Percentiles rank a stretch among this genome's conserved stretches.
These are phyloP conservation scores for Cocos nucifera DNA, from an alignment of 176 grass and related monocot genomes.

Conservation along the genomic window DNA sequence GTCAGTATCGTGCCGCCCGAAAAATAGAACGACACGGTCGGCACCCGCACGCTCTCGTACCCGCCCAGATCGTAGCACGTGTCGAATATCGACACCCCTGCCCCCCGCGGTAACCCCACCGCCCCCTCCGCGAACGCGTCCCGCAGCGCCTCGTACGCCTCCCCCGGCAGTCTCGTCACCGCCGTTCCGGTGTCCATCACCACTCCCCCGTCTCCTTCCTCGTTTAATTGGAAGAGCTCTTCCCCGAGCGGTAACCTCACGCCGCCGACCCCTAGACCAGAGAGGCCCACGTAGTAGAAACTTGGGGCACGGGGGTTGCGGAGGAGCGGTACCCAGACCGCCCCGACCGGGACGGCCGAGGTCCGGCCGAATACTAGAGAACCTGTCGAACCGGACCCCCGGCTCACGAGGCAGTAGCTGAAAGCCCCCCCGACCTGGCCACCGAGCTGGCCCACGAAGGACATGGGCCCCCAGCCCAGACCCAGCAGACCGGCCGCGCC, in stretches of 20 bases:
- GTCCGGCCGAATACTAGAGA: conserved; percentile 60
- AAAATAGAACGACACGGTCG: conserved; percentile 85
- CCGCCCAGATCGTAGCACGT: conserved; percentile 80
- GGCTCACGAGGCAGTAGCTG: conserved; percentile 81
- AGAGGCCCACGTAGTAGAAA: conserved; percentile 87
- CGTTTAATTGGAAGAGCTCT: conserved; percentile 57
- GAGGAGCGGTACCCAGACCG: conserved; percentile 80
- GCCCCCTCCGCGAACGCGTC: conserved; percentile 41
- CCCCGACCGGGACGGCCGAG: conserved; percentile 64
- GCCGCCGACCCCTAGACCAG: conserved; percentile 63
- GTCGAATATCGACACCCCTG: conserved; percentile 63
- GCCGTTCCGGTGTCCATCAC: conserved; percentile 97
- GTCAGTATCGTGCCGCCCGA: conserved; percentile 48
- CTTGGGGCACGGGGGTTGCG: conserved; percentile 58
- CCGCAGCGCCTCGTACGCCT: conserved; percentile 54
- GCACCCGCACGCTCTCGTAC: conserved; percentile 78
- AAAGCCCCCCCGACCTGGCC: conserved; percentile 66
- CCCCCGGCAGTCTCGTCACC: conserved; percentile 41
- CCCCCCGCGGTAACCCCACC: conserved; percentile 33
- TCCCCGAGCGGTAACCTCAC: conserved; percentile 33
- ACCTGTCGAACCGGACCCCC: conserved; percentile 27
- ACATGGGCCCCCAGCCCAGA: conserved; percentile 87
- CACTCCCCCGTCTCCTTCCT: conserved; percentile 59
- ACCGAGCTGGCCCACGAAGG: conserved; percentile 68
- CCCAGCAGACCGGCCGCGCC: conserved; percentile 59